Evolutionary conservation across 2,329 filamentous ascomycete genomes (phyloP).

Genomic region (Ampelomyces quisqualis): DNA sequence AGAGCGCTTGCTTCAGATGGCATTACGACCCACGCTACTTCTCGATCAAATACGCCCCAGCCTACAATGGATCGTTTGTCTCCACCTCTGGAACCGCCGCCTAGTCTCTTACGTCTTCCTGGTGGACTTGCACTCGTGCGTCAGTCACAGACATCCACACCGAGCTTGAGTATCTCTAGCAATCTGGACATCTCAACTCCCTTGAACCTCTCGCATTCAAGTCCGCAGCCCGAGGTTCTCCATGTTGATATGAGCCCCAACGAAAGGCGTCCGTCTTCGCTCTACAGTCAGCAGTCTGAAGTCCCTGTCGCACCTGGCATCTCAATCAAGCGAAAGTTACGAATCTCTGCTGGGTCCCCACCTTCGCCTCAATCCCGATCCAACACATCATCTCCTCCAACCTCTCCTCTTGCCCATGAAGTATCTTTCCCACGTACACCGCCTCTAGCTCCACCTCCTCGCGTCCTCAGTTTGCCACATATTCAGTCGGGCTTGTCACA

Average conservation of each 20-base stretch:
- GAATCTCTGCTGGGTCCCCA: conserved; percentile 8
- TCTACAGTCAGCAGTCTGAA: conserved; percentile 14
- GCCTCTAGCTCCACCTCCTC: conserved; percentile 6
- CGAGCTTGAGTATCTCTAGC: conserved; percentile 4
- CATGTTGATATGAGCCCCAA: conserved; percentile 6
- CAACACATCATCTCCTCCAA: conserved; percentile 9
- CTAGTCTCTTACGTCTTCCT: conserved; percentile 25
- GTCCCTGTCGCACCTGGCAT: conserved; percentile 8
- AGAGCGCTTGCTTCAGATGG: not conserved
- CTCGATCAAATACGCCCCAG: not conserved
- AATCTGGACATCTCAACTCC: conserved; percentile 5
- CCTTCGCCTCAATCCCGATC: conserved; percentile 9
- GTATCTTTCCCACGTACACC: conserved; percentile 5
- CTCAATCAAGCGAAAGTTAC: conserved; percentile 8
- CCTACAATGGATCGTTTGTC: not conserved
- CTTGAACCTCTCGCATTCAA: conserved; percentile 3
- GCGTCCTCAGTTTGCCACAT: not conserved
- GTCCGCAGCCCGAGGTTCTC: conserved; percentile 2
- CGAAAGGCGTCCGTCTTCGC: conserved; percentile 12
- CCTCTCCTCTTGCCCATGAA: conserved; percentile 12
- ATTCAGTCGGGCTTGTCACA: not conserved
- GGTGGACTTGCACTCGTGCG: conserved; percentile 26
- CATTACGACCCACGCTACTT: not conserved
- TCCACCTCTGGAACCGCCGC: conserved; percentile 5
- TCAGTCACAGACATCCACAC: conserved; percentile 13